Base-by-base conservation (phyloP, 352 stramenopile genomes). In the Pythium plurisporium region DNA sequence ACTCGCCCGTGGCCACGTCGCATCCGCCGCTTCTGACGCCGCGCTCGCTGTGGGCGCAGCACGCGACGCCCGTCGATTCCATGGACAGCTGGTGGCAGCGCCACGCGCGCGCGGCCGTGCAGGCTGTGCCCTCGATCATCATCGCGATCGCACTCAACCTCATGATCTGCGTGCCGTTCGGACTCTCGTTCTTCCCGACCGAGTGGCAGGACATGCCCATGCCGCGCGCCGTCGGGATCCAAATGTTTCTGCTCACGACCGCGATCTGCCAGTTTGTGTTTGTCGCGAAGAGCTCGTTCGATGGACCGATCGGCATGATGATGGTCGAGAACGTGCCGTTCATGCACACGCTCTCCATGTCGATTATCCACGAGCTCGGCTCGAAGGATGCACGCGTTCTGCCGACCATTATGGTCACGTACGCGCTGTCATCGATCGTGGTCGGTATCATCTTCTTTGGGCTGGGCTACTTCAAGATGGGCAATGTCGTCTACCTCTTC, bases 321-420 rank as follows among this genome's bases (percentile, higher is more conserved):
- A 98, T 98, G 93, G 89, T 98, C 31, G 95, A 98, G 67, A 98
- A 98, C 65, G 87, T 98, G 46, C 95, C 95, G 22, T 98, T 98
- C 71, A 95, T 94, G 77, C 89, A 97, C 68, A 87, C 84, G 8
- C 74, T 98, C 29, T 85, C 89, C 15, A 72, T 90, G 33, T 69
- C 74, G 15, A 90, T 94, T 62, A 94, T 97, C 62, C 69, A 89
- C 37, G 72, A 94, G 44, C 67, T 96, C 29, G 91, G 87, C 11
- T 71, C 81, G 14, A 76, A 69, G 44, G 86, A 72, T 31, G 72
- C 86, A 15, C 81, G 79, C 17, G 79, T 83, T 8, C 56, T 98
- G 19, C 89, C 87, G 8, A 98, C 94, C 25, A 80, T 97, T 34
- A 84, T 98, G 31, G 90, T 97, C 55, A 81, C 93, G 2, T 97